Conservation (phyloP, 106 monocot genomes). For the Platanthera guangdongensis region DNA sequence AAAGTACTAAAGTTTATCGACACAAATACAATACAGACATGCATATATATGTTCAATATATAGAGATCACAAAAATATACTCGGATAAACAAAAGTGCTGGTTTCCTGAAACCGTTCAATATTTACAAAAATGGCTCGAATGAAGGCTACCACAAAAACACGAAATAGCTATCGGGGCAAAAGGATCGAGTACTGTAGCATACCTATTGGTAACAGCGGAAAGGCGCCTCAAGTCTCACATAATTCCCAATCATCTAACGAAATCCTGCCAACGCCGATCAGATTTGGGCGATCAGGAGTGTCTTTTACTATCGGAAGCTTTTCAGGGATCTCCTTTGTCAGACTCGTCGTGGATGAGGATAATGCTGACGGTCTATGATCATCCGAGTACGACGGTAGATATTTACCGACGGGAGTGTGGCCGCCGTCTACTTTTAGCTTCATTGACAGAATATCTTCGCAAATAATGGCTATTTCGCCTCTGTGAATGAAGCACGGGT, state of each 20-base stretch:
- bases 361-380: neutral
- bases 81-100: no score
- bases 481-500: conserved; percentile 34
- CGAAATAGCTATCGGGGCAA: no score
- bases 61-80: no score
- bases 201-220: neutral
- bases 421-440: conserved; percentile 51
- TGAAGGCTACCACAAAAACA: no score
- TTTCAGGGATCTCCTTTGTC: neutral
- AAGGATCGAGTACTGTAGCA: no score
- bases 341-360: neutral
- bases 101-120: no score
- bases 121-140: no score
- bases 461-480: conserved; percentile 75
- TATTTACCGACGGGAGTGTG: conserved; percentile 28
- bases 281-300: neutral
- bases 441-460: conserved; percentile 60
- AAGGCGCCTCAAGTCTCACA: neutral
- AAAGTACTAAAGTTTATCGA: no score
- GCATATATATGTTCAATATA: no score
- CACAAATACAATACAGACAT: no score
- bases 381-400: conserved; percentile 15
- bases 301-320: neutral
- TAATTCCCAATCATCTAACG: neutral
- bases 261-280: neutral